Evolutionary conservation across 2,329 filamentous ascomycete genomes (phyloP).

Genomic region (Harringtonia lauricola): DNA sequence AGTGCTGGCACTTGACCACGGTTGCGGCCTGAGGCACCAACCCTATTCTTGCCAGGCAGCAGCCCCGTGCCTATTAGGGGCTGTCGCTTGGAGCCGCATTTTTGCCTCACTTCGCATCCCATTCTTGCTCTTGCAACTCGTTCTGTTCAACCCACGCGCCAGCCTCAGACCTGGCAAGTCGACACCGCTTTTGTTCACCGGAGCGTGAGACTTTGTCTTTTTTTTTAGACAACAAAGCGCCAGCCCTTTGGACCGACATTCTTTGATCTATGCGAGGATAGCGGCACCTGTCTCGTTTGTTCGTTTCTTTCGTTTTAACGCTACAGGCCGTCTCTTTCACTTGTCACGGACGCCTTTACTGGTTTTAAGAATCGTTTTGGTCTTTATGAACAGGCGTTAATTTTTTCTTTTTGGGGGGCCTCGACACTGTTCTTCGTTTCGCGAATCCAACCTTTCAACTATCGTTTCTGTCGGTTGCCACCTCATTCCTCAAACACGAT

Average conservation of each 20-base stretch:
- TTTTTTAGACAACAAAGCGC: background rate
- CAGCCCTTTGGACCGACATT: background rate
- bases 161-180: too few species aligned
- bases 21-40: too few species aligned
- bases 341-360: slow-evolving; percentile 48
- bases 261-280: background rate
- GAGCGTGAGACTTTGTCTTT: background rate
- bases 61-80: too few species aligned
- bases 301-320: background rate
- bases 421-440: background rate
- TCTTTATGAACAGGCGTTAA: background rate
- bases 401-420: background rate
- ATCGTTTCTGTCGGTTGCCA: background rate
- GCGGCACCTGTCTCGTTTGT: background rate
- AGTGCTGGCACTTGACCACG: too few species aligned
- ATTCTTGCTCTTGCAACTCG: too few species aligned
- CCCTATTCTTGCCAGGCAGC: too few species aligned
- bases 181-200: too few species aligned
- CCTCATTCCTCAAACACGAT: too few species aligned
- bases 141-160: too few species aligned
- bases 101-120: too few species aligned
- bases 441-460: too few species aligned
- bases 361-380: slow-evolving; percentile 37
- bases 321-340: background rate
- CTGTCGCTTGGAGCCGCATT: too few species aligned